Base-by-base conservation (phyloP, 2,329 filamentous ascomycete species). In the Fusarium palustre region DNA sequence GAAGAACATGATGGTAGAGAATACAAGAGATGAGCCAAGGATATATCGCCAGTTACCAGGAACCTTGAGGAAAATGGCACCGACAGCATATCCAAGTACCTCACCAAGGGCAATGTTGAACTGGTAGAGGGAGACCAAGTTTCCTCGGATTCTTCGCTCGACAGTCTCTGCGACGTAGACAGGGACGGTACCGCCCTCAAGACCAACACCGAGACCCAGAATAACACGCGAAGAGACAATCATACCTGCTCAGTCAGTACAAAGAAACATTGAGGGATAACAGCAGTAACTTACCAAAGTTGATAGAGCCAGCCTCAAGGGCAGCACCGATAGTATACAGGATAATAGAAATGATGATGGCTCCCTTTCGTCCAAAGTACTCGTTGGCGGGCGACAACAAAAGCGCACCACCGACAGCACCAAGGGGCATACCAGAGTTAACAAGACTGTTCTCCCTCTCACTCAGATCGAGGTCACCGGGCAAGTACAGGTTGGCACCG, bases 91-190 rank as follows among this genome's bases (percentile, higher is more conserved):
- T 4, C 91, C 91, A 2, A 93, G 81, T 3, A 93, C 90, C 71
- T 92, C 91, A 30, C 91, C 91, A 0, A 93, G 83, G 0, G 91
- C 91, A 73, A 93, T 93, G 79, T 91, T 92, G 79, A 92, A 87
- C 75, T 93, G 91, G 76, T 92, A 93, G 0, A 92, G 81, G 0
- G 90, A 92, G 2, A 93, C 91, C 50, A 93, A 79, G 76, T 92
- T 92, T 69, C 91, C 91, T 72, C 91, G 87, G 25, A 91, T 84
- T 61, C 83, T 85, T 33, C 87, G 84, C 71, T 91, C 89, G 43
- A 92, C 90, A 0, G 88, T 90, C 78, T 93, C 91, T 2, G 91
- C 90, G 31, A 93, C 90, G 67, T 93, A 93, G 55, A 92, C 88
- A 1, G 90, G 90, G 7, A 92, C 90, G 0, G 90, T 92, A 76